Base-by-base conservation (phyloP, 306 rosid genomes). In the Lathyrus sativus region DNA sequence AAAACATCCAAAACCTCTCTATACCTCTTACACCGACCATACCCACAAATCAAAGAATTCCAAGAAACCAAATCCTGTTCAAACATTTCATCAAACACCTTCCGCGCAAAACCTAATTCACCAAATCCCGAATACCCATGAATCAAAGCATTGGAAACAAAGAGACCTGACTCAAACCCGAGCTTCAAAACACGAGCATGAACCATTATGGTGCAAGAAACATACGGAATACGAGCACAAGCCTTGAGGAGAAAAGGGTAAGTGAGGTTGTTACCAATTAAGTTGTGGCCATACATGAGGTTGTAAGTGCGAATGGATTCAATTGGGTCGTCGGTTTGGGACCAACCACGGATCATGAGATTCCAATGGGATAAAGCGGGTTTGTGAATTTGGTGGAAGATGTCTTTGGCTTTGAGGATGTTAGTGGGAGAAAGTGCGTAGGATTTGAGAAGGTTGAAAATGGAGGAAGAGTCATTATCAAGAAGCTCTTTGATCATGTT, bases 41-140 rank as follows among this genome's bases (percentile, higher is more conserved):
- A n/a, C n/a, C n/a, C n/a, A n/a, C n/a, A n/a, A n/a, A n/a, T n/a
- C n/a, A n/a, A n/a, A n/a, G n/a, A n/a, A n/a, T n/a, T n/a, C n/a
- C 96, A 92, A 42, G 98, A 92, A 35, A 92, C 91, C 75, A 89
- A 80, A 77, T 89, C 96, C 76, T 86, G 82, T 1, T 83, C 82
- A 6, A 14, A 42, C 91, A 89, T n/a, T n/a, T n/a, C n/a, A n/a
- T n/a, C n/a, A n/a, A n/a, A n/a, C n/a, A n/a, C n/a, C n/a, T n/a
- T n/a, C 31, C 51, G 66, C 1, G 95, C 96, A 39, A 62, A 11
- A 38, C 18, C 82, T 79, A 88, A 9, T 59, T 78, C 77, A 19
- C 91, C 80, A 42, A 75, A 82, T 11, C 68, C 5, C 0, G 70
- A 78, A 42, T 88, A 92, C 85, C 83, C 64, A 2, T 75, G 78